These are phyloP conservation scores for Heteromeles arbutifolia DNA, from an alignment of 306 rosid species.

Conservation along the genomic window DNA sequence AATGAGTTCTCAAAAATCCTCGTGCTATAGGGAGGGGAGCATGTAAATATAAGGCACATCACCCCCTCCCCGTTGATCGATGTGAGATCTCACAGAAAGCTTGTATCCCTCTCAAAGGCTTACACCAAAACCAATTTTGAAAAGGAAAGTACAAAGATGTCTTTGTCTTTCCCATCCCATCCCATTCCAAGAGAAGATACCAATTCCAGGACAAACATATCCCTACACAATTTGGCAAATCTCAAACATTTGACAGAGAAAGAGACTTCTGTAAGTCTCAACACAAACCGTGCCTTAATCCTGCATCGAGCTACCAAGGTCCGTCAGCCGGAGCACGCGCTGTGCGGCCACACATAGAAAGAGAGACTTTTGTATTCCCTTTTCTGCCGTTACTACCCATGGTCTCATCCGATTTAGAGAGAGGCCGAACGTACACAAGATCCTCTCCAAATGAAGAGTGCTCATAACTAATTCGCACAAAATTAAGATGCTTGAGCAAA, in stretches of 20 bases:
- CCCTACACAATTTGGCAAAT: conserved; percentile 18
- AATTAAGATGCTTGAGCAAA: too few species aligned
- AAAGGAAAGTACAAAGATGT: conserved; percentile 9
- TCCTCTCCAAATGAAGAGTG: not conserved
- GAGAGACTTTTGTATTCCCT: too few species aligned
- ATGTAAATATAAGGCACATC: too few species aligned
- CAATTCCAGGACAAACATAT: conserved; percentile 30
- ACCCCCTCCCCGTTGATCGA: too few species aligned
- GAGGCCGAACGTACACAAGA: not conserved
- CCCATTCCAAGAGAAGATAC: conserved; percentile 21
- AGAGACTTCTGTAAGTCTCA: too few species aligned
- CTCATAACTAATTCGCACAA: not conserved
- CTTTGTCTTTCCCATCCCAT: conserved; percentile 3
- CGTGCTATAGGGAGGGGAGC: too few species aligned
- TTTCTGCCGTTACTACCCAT: too few species aligned
- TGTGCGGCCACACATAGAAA: too few species aligned
- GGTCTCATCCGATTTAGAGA: not conserved
- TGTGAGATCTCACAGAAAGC: too few species aligned
- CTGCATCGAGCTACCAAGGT: too few species aligned
- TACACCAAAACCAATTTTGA: conserved; percentile 14
- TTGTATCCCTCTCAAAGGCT: not conserved
- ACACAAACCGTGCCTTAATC: too few species aligned
- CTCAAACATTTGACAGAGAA: conserved; percentile 6
- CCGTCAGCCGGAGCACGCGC: not conserved
- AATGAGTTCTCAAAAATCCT: too few species aligned